Base-by-base conservation (phyloP, 768 basidiomycete species). In the Termitomyces eurrhizus region DNA sequence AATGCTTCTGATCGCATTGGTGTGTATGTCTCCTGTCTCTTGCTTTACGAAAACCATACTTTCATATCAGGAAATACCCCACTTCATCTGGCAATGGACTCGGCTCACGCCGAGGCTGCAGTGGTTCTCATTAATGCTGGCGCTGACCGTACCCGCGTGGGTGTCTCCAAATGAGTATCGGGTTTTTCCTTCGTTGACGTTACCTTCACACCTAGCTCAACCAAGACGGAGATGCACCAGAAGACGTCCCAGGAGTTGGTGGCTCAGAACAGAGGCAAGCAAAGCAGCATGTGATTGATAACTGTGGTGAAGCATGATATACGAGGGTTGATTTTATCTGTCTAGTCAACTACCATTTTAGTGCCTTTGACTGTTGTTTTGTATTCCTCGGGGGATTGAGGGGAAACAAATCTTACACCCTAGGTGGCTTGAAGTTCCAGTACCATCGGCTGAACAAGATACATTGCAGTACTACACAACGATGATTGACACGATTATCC, bases 21-120 rank as follows among this genome's bases (percentile, higher is more conserved):
- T 90, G 69, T 69, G 73, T 71, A 52, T 60, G 42, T 52, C 65
- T 64, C 62, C 58, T 66, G 60, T 63, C 53, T 42, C 57, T 52
- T n/a, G n/a, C 37, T 59, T 61, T 44, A 44, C 49, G 35, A 57
- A 56, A 41, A 29, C 33, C 59, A 65, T 53, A 59, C 51, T 33
- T 16, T 57, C 36, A 52, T 33, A 41, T 56, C 68, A 92, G 95
- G 96, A 54, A 97, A 98, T 69, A 98, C 97, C 2, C 94, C 97
- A 2, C 77, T 99, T 41, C 97, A 99, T 79, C 84, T 99, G 36
- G 95, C 96, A 18, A 90, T 99, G 89, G 96, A 99, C 68, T 94
- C 92, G 57, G 96, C 89, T 18, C 92, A 98, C 69, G 96, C 92
- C 14, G 88, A 93, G 70, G 90, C 87, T 16, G 96, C 96, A 11